Evolutionary conservation across 2,329 filamentous ascomycete species (phyloP).

Genomic region (Xylaria sp.): DNA sequence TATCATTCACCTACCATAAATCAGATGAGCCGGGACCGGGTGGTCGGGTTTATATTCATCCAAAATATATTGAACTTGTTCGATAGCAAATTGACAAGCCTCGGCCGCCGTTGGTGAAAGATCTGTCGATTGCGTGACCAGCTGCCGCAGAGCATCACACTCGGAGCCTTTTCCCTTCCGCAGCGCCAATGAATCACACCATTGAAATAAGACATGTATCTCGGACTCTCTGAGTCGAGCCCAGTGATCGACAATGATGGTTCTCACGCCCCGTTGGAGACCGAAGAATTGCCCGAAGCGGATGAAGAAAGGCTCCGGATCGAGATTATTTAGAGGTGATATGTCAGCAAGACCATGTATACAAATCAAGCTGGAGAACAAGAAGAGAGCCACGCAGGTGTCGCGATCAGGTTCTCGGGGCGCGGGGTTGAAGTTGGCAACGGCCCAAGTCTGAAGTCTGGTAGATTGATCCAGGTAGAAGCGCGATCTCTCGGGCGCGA

Average conservation of each 20-base stretch:
- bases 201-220: conserved; percentile 25
- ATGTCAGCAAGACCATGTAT: conserved; percentile 30
- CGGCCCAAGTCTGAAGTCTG: conserved; percentile 34
- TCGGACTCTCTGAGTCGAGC: conserved; percentile 23
- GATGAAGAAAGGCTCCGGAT: conserved; percentile 32
- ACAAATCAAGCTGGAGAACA: conserved; percentile 30
- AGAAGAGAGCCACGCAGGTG: conserved; percentile 26
- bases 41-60: conserved; percentile 18
- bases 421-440: conserved; percentile 30
- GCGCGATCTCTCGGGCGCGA: conserved; percentile 9
- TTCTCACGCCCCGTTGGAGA: conserved; percentile 29
- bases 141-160: conserved; percentile 18
- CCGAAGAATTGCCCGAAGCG: conserved; percentile 33
- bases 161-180: conserved; percentile 28
- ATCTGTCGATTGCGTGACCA: conserved; percentile 22
- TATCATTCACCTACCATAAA: conserved; percentile 26
- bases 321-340: neutral
- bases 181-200: neutral
- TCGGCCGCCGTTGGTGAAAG: conserved; percentile 20
- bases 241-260: conserved; percentile 22
- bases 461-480: conserved; percentile 29
- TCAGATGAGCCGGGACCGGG: conserved; percentile 16
- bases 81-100: conserved; percentile 24
- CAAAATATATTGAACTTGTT: conserved; percentile 29
- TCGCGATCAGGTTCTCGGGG: conserved; percentile 17